A percentile compares a stretch with the other conserved stretches of the same genome.
phyloP scores from a whole-genome alignment of 179 eudicot species.

The Corrigiola litoralis region DNA sequence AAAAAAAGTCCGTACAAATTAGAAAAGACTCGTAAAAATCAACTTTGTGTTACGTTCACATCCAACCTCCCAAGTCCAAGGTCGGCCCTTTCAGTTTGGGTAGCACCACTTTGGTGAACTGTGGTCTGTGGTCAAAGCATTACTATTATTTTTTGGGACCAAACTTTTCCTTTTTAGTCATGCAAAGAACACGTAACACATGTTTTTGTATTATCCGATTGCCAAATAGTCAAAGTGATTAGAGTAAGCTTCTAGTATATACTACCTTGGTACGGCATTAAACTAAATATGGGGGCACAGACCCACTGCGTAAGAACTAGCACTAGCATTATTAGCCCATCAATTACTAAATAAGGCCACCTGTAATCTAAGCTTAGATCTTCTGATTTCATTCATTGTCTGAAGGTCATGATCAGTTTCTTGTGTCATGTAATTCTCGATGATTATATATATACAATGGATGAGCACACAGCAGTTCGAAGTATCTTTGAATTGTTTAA shows the following conservation, averaged over 20 bases:
- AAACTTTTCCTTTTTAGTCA: conserved; percentile 12
- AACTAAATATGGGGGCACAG: background rate
- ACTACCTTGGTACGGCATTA: conserved; percentile 21
- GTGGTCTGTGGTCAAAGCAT: conserved; percentile 13
- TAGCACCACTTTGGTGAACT: background rate
- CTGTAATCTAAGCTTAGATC: conserved; percentile 1
- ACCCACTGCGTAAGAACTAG: background rate
- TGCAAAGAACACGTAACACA: conserved; percentile 20
- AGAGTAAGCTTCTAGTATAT: background rate
- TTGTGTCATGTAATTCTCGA: no score
- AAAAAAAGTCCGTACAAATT: background rate
- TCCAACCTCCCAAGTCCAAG: background rate
- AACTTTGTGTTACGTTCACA: conserved; percentile 4
- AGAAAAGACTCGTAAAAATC: background rate
- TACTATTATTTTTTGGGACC: background rate
- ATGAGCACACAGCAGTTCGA: no score
- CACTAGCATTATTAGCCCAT: background rate
- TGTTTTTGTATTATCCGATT: background rate
- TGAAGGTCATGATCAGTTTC: background rate
- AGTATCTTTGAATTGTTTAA: no score
- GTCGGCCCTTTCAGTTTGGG: background rate
- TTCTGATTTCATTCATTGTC: background rate
- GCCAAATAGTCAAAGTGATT: background rate
- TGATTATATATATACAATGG: no score
- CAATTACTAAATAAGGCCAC: conserved; percentile 14